Conservation (phyloP, 306 rosid genomes). For the Hippophae gyantsensis region DNA sequence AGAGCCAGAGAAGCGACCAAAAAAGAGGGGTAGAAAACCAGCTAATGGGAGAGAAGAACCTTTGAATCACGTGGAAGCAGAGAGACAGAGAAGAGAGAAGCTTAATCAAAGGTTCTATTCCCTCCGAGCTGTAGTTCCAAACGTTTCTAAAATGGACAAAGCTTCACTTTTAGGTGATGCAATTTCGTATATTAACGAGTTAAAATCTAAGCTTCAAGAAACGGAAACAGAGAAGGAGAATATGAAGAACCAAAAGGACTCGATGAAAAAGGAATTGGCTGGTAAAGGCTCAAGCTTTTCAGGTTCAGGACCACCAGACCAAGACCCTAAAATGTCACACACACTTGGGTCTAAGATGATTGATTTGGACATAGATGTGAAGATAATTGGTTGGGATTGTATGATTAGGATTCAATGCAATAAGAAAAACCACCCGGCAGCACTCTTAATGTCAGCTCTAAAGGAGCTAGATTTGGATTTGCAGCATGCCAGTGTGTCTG, state of each 20-base stretch:
- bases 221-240: conserved; percentile 56
- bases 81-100: conserved; percentile 88
- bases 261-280: conserved; percentile 39
- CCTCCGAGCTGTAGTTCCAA: conserved; percentile 88
- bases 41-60: conserved; percentile 97
- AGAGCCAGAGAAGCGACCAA: conserved; percentile 80
- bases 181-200: conserved; percentile 71
- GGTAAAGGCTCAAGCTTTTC: conserved; percentile 22
- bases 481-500: conserved; percentile 85
- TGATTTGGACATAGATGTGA: conserved; percentile 76
- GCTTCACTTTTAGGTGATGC: conserved; percentile 91
- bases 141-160: conserved; percentile 95
- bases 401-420: conserved; percentile 81
- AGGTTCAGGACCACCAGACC: conserved; percentile 22
- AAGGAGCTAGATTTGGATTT: conserved; percentile 86
- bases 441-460: conserved; percentile 72
- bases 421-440: conserved; percentile 87
- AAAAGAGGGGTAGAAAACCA: conserved; percentile 89
- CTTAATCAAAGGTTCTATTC: conserved; percentile 88
- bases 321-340: conserved; percentile 23
- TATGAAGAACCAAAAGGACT: conserved; percentile 47
- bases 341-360: conserved; percentile 15
- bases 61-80: conserved; percentile 87
- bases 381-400: conserved; percentile 91
- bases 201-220: conserved; percentile 55